phyloP scores from a whole-genome alignment of 345 rosid genomes.

The Hirschfeldia incana region DNA sequence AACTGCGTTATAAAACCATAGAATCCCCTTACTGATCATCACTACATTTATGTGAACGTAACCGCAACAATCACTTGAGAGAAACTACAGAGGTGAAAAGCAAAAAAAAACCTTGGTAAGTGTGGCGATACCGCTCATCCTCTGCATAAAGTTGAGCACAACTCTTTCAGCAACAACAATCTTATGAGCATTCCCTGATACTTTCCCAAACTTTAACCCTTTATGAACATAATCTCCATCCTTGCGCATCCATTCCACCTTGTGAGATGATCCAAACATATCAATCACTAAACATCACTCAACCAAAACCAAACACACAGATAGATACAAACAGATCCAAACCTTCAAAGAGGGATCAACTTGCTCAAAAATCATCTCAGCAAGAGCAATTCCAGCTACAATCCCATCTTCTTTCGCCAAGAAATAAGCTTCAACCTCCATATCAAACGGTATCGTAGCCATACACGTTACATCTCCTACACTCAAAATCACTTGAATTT shows the following conservation, averaged over 20 bases:
- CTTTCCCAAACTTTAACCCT: conserved; percentile 93
- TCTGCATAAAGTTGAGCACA: conserved; percentile 91
- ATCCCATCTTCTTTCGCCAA: conserved; percentile 92
- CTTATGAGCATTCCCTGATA: conserved; percentile 79
- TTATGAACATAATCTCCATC: conserved; percentile 86
- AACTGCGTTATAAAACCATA: background rate
- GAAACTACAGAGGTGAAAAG: too few species aligned
- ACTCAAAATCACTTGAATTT: conserved; percentile 7
- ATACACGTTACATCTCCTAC: conserved; percentile 93
- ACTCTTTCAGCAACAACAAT: conserved; percentile 91
- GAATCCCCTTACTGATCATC: background rate
- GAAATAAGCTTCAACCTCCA: conserved; percentile 93
- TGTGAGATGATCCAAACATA: conserved; percentile 23
- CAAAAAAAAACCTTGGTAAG: conserved; percentile 70
- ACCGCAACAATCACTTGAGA: conserved; percentile 11
- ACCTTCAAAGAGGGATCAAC: conserved; percentile 90
- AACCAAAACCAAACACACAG: background rate
- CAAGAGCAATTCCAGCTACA: conserved; percentile 77
- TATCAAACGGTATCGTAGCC: conserved; percentile 82
- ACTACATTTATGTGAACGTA: background rate
- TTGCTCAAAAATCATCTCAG: conserved; percentile 82
- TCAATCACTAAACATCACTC: background rate
- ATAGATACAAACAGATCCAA: background rate
- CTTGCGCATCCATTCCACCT: conserved; percentile 83
- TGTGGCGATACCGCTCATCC: conserved; percentile 99